A percentile compares a stretch with the other conserved stretches of the same genome.
These are phyloP conservation scores for Phaeosphaeriaceae sp. DNA, from an alignment of 2,329 filamentous ascomycete species.

Conservation along the genomic window DNA sequence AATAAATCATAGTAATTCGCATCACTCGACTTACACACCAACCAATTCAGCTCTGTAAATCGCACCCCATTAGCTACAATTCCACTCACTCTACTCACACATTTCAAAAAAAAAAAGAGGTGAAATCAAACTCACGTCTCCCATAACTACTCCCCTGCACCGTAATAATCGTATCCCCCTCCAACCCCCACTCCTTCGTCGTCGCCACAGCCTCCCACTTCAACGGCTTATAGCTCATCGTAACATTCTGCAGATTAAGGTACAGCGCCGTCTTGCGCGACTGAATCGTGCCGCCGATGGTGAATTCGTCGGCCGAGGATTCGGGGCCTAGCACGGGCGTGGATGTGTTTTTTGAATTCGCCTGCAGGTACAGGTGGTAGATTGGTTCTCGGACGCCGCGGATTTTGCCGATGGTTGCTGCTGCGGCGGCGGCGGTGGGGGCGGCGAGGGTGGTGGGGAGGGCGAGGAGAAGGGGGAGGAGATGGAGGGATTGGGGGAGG, in stretches of 20 bases:
- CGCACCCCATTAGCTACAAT: not conserved
- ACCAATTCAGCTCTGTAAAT: slow-evolving; percentile 56
- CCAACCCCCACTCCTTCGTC: slow-evolving; percentile 60
- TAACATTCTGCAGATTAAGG: slow-evolving; percentile 56
- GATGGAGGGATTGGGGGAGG: not conserved
- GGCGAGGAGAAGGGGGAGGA: not conserved
- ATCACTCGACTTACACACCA: slow-evolving; percentile 54
- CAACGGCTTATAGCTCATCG: slow-evolving; percentile 61
- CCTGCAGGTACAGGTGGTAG: slow-evolving; percentile 61
- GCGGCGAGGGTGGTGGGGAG: not conserved
- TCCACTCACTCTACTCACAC: not conserved
- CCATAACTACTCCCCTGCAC: slow-evolving; percentile 53
- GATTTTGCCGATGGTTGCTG: slow-evolving; percentile 57
- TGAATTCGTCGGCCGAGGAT: slow-evolving; percentile 56
- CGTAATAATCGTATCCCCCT: slow-evolving; percentile 58
- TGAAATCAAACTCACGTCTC: slow-evolving; percentile 45
- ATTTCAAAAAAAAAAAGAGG: too few species aligned
- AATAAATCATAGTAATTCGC: slow-evolving; percentile 59
- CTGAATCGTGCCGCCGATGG: slow-evolving; percentile 58
- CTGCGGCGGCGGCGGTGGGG: slow-evolving; percentile 9
- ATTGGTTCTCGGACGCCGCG: slow-evolving; percentile 58
- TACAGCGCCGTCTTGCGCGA: slow-evolving; percentile 57
- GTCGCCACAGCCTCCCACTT: slow-evolving; percentile 51
- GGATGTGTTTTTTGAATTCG: slow-evolving; percentile 51
- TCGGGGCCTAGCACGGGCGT: slow-evolving; percentile 61